Percentiles rank a stretch among this genome's conserved stretches.
Evolutionary conservation across 169 alveolate genomes (phyloP).

Genomic region (Babesia ovata): DNA sequence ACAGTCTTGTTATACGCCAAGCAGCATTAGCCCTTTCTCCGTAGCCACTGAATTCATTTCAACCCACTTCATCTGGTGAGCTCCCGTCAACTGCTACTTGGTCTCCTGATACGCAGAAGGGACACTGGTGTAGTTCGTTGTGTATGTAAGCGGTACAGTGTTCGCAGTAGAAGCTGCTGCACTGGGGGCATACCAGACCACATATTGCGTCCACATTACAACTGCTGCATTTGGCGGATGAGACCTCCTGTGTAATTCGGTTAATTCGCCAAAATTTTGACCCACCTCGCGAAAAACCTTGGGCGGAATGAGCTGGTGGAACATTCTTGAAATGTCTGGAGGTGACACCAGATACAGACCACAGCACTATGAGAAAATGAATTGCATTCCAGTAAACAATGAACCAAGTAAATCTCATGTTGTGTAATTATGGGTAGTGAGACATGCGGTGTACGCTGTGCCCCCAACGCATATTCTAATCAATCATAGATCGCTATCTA

Average conservation of each 20-base stretch:
- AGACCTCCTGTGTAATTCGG: conserved; percentile 15
- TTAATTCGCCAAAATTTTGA: neutral
- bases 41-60: too few species aligned
- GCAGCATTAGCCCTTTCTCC: too few species aligned
- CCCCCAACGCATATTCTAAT: neutral
- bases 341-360: conserved; percentile 65
- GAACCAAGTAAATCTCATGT: too few species aligned
- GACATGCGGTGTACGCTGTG: too few species aligned
- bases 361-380: conserved; percentile 57
- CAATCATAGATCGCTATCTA: too few species aligned
- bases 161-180: conserved; percentile 64
- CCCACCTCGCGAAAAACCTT: conserved; percentile 28
- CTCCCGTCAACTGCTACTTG: neutral
- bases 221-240: conserved; percentile 42
- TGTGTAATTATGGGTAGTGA: too few species aligned
- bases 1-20: too few species aligned
- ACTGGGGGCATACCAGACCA: conserved; percentile 70
- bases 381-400: too few species aligned
- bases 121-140: conserved; percentile 77
- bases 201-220: conserved; percentile 52
- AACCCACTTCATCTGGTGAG: too few species aligned
- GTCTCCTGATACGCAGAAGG: conserved; percentile 52
- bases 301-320: conserved; percentile 66
- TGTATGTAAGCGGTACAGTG: conserved; percentile 71
- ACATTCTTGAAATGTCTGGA: conserved; percentile 65